Conservation (phyloP, 208 protist genomes). For the Trypanosoma lewisi region DNA sequence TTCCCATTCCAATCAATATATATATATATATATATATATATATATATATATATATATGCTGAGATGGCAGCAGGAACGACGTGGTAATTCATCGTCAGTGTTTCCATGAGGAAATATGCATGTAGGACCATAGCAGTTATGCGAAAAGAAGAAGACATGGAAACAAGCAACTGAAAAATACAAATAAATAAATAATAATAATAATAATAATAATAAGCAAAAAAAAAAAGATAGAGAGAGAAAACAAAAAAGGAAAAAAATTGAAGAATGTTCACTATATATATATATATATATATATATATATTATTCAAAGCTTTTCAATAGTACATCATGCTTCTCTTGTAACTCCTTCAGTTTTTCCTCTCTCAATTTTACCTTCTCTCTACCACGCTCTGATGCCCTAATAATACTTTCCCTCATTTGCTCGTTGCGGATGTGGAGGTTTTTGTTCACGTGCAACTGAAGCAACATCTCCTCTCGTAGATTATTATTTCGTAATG, state of each 20-base stretch:
- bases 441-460: constrained; percentile 26
- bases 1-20: no score
- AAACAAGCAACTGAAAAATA: no score
- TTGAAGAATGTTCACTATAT: not conserved
- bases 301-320: constrained; percentile 19
- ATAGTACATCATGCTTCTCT: constrained; percentile 17
- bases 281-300: no score
- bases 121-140: no score
- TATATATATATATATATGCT: no score
- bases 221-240: not conserved
- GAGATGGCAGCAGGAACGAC: no score
- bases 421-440: constrained; percentile 12
- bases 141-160: no score
- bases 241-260: not conserved
- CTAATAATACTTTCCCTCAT: constrained; percentile 18
- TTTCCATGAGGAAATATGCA: no score
- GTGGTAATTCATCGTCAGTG: no score
- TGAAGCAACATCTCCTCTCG: constrained; percentile 34
- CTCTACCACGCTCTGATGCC: constrained; percentile 3
- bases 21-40: no score
- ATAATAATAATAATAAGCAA: not conserved
- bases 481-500: constrained; percentile 22
- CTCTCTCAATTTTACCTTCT: constrained; percentile 15
- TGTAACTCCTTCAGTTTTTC: constrained; percentile 14
- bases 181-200: not conserved